These are phyloP conservation scores for Aspergillus candidus DNA, from an alignment of 2,329 filamentous ascomycete genomes.

Conservation along the genomic window DNA sequence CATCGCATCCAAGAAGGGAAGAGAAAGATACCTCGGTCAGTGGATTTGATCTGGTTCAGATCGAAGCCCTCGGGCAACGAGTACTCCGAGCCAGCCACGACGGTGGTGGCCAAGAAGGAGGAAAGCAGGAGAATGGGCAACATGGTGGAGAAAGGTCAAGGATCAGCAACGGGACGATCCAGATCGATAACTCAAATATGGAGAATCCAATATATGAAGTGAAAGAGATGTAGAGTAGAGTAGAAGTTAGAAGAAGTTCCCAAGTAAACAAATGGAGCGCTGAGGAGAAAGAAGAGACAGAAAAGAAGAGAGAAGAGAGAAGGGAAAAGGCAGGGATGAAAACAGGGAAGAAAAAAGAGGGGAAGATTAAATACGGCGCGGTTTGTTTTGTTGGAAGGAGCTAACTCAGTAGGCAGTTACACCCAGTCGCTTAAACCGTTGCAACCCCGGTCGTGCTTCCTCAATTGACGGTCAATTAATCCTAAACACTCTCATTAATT, in stretches of 20 bases:
- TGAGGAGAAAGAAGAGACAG: background rate
- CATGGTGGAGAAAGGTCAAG: constrained; percentile 32
- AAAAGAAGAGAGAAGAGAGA: background rate
- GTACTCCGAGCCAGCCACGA: constrained; percentile 39
- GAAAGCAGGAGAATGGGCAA: constrained; percentile 45
- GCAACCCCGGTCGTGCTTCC: too few species aligned
- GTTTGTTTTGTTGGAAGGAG: background rate
- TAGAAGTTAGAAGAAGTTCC: background rate
- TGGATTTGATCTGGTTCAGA: constrained; percentile 33
- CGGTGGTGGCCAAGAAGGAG: constrained; percentile 41
- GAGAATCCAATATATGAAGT: background rate
- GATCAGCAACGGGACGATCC: background rate
- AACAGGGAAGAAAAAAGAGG: constrained; percentile 4
- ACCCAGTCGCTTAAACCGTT: too few species aligned
- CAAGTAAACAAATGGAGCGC: background rate
- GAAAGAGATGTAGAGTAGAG: background rate
- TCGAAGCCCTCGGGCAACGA: constrained; percentile 39
- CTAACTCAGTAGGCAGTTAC: too few species aligned
- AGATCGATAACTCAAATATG: constrained; percentile 1
- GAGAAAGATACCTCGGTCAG: constrained; percentile 24
- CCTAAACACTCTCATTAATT: too few species aligned
- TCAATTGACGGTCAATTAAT: too few species aligned
- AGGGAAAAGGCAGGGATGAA: background rate
- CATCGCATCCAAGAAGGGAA: background rate
- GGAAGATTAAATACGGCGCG: constrained; percentile 4